Base-by-base conservation (phyloP, 345 rosid species). In the Boechera divaricarpa region DNA sequence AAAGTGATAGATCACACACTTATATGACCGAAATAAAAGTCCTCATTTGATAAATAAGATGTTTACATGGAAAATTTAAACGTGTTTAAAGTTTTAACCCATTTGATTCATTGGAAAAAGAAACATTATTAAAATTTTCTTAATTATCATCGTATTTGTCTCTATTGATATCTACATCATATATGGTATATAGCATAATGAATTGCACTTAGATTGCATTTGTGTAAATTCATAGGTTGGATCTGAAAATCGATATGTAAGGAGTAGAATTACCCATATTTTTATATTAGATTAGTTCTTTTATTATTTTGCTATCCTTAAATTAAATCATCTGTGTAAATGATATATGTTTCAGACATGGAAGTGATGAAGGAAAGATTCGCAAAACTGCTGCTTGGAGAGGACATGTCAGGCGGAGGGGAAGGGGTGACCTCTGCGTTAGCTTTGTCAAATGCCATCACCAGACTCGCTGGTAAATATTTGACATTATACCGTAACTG, bases 351-450 rank as follows among this genome's bases (percentile, higher is more conserved):
- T 81, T 75, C 76, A 90, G 95, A 85, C 54, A 75, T 67, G 69
- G 83, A 88, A 53, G 82, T 78, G 77, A 85, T 90, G 91, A 86
- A 82, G 85, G 91, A 90, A 76, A 84, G 76, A 60, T 88, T 88
- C 24, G 83, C 85, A 3, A 90, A 83, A 79, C 75, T 90, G 78
- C 82, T 90, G 48, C 70, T 88, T 65, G 95, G 94, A 16, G 92
- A 90, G 78, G 92, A 90, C 67, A 90, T 90, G 90, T 90, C 92
- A 35, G 91, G 95, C 6, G 91, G 92, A 68, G 85, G 85, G 7
- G 85, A 84, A 71, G 95, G 95, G 10, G 92, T 88, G 63, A 81
- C 89, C 21, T 90, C 95, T 9, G 95, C 95, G 62, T 82, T 90
- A 80, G 95, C 95, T 54, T 68, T 90, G 76, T 90, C 95, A 8